A percentile compares a stretch with the other conserved stretches of the same genome.
Evolutionary conservation across 2,329 filamentous ascomycete genomes (phyloP).

Genomic region (Alternaria atra): DNA sequence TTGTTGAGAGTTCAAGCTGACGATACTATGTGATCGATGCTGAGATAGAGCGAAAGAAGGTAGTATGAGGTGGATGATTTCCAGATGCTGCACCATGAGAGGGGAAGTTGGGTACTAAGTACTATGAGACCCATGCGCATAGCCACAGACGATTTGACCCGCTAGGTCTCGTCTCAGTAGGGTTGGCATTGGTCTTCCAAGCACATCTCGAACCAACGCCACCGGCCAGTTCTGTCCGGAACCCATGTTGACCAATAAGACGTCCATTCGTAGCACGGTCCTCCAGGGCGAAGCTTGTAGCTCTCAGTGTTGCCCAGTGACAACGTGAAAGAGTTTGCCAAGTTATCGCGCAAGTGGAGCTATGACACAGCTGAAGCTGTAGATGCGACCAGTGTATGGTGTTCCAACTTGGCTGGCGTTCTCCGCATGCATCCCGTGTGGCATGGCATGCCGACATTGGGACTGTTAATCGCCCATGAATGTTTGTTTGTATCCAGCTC

Average conservation of each 20-base stretch:
- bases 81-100: conserved; percentile 13
- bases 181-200: conserved; percentile 24
- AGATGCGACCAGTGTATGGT: conserved; percentile 25
- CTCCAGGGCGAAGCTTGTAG: conserved; percentile 22
- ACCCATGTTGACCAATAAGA: conserved; percentile 27
- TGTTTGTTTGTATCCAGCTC: conserved; percentile 2
- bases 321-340: conserved; percentile 24
- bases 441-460: conserved; percentile 22
- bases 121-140: conserved; percentile 12
- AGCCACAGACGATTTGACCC: conserved; percentile 11
- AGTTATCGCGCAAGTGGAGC: conserved; percentile 29
- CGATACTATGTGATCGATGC: conserved; percentile 1
- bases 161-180: conserved; percentile 2
- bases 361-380: conserved; percentile 27
- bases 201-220: conserved; percentile 14
- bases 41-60: not conserved
- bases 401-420: conserved; percentile 24
- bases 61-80: not conserved
- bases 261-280: conserved; percentile 22
- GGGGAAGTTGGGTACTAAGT: conserved; percentile 30
- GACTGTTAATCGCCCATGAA: conserved; percentile 14
- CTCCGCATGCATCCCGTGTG: conserved; percentile 16
- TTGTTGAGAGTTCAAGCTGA: conserved; percentile 13
- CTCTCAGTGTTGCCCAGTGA: conserved; percentile 25
- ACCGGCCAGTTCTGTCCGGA: conserved; percentile 16